These are phyloP conservation scores for Termitomyces sp. DNA, from an alignment of 1,284 basidiomycete genomes.

Conservation along the genomic window DNA sequence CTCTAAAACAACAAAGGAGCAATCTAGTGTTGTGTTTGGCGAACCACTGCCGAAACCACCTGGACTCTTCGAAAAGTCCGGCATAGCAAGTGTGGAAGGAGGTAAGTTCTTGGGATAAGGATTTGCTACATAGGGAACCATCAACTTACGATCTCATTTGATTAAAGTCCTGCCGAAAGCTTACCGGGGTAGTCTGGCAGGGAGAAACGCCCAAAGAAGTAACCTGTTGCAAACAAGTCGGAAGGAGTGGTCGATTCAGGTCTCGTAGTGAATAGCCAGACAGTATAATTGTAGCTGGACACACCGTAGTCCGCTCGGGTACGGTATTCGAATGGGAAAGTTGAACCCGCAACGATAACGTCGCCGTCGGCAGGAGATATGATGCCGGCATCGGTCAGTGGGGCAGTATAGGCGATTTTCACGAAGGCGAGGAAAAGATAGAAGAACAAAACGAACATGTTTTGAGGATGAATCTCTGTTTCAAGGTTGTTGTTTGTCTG, in stretches of 20 bases:
- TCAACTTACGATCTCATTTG: background rate
- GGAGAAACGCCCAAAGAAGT: slow-evolving; percentile 38
- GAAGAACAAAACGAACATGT: background rate
- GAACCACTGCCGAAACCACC: slow-evolving; percentile 37
- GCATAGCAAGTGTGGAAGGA: slow-evolving; percentile 40
- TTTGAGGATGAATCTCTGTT: too few relatives aligned
- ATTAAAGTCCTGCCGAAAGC: background rate
- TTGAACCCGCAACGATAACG: slow-evolving; percentile 5
- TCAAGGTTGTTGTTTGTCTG: too few relatives aligned
- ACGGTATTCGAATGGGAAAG: slow-evolving; percentile 30
- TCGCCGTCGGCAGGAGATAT: slow-evolving; percentile 2
- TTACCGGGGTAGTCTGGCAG: slow-evolving; percentile 39
- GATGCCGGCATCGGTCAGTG: background rate
- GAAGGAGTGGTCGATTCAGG: slow-evolving; percentile 21
- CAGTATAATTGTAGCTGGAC: slow-evolving; percentile 39
- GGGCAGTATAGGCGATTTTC: background rate
- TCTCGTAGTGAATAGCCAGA: slow-evolving; percentile 33
- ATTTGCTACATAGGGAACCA: slow-evolving; percentile 21
- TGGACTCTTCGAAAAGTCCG: slow-evolving; percentile 38
- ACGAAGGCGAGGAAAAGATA: background rate
- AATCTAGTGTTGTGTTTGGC: slow-evolving; percentile 27
- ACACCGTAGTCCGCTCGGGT: slow-evolving; percentile 38
- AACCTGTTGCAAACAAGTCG: slow-evolving; percentile 27
- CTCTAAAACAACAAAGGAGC: slow-evolving; percentile 32
- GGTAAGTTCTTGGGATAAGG: slow-evolving; percentile 35